Base-by-base conservation (phyloP, 441 rosid genomes). In the Populus hybrid region DNA sequence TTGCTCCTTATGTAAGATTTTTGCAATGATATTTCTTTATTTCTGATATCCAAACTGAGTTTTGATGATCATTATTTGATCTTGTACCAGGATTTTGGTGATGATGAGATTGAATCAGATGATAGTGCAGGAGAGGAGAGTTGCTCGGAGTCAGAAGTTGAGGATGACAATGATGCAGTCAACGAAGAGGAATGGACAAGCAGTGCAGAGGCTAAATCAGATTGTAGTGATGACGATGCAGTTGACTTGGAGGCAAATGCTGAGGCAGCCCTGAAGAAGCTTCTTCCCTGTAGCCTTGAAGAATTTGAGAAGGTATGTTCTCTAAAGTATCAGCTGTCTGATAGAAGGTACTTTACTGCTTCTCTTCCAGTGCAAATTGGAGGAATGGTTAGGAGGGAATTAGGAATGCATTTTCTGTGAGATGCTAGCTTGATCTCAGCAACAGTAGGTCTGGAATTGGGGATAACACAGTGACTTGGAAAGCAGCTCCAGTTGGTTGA, bases 1-100 rank as follows among this genome's bases (percentile, higher is more conserved):
- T 97, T 83, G 95, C 97, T 72, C 95, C 98, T 80, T 92, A 89
- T 78, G 99, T 97, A 90, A 97, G 98, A 84, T 80, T 40, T 10
- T 40, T 40, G 50, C 4, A 14, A 14, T 40, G 30, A 42, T 46
- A 21, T 72, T 57, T 71, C 68, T 70, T 32, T 69, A 40, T 69
- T 75, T 79, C 26, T 80, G 73, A 16, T 74, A 40, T 40, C 50
- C 50, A 40, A 42, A 26, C 42, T 79, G 73, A 64, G 66, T 38
- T 75, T 74, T 81, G 77, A 32, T 77, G 20, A 65, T 40, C 50
- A 40, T 10, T 40, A 40, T 40, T 40, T 40, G 30, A 53, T 70
- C 79, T 81, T 76, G 78, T 61, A 78, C 75, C 89, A 97, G 99
- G 95, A 93, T 85, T 89, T 85, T 83, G 87, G 88, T 77, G 94